Percentiles rank a stretch among this genome's conserved stretches.
Evolutionary conservation across 2,329 filamentous ascomycete species (phyloP).

Genomic region (Fusarium begoniae): DNA sequence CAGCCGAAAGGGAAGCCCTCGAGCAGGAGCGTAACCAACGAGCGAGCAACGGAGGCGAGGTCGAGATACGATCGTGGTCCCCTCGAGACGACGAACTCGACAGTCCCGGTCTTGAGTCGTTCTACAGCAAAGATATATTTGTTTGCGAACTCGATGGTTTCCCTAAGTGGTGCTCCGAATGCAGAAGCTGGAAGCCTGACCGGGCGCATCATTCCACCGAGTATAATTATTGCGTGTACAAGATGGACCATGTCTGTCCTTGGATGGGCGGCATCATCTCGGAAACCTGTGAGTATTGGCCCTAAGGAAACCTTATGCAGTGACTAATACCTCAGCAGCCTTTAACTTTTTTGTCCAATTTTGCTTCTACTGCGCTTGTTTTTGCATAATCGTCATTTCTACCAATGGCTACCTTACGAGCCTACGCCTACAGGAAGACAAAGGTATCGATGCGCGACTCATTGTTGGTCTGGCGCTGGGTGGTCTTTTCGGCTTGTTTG

Average conservation of each 20-base stretch:
- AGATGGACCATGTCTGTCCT: conserved; percentile 97
- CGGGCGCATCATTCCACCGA: conserved; percentile 88
- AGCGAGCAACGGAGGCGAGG: conserved; percentile 36
- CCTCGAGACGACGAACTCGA: conserved; percentile 63
- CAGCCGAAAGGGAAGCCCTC: conserved; percentile 50
- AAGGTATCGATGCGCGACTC: conserved; percentile 65
- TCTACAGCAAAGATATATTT: conserved; percentile 86
- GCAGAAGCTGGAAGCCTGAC: conserved; percentile 88
- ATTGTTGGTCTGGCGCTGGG: conserved; percentile 73
- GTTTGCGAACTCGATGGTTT: conserved; percentile 83
- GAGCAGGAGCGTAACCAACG: conserved; percentile 38
- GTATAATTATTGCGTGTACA: conserved; percentile 80
- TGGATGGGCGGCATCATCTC: conserved; percentile 95
- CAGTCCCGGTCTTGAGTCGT: conserved; percentile 74
- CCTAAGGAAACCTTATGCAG: neutral
- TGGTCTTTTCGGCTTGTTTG: conserved; percentile 82
- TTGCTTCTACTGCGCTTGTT: conserved; percentile 75
- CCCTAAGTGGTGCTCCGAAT: conserved; percentile 88
- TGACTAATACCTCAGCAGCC: conserved; percentile 51
- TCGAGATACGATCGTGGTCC: conserved; percentile 45
- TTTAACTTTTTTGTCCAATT: conserved; percentile 97
- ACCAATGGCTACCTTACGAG: conserved; percentile 71
- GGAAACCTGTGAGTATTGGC: conserved; percentile 69
- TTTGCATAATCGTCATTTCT: conserved; percentile 71
- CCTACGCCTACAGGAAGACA: conserved; percentile 57